Base-by-base conservation (phyloP, 495 filamentous ascomycete genomes). In the Rhypophila decipiens region DNA sequence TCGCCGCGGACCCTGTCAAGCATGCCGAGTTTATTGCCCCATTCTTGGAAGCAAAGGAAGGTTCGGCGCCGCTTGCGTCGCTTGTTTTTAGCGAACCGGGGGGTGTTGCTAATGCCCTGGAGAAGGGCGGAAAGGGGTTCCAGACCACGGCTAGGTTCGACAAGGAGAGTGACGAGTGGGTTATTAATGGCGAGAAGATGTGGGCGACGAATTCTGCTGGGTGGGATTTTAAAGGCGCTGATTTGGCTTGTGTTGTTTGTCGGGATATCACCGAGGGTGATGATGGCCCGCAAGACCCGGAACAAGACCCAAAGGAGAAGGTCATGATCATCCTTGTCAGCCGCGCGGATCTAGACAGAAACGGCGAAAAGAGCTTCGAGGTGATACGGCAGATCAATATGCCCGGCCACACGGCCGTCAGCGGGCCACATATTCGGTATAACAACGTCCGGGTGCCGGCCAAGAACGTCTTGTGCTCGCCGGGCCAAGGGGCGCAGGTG, bases 161-260 rank as follows among this genome's bases (percentile, higher is more conserved):
- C n/a, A 53, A 55, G n/a, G 74, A 78, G 18, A 74, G 73, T 10
- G 68, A 76, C 24, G 67, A 76, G 34, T 78, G 72, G 72, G 57
- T 79, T 17, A 60, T 79, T 22, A 73, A 73, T 55, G 77, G 77
- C n/a, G 73, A 77, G 41, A 79, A 78, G 68, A 70, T 73, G 46
- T 79, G 75, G 73, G 74, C 75, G 24, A 75, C 74, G n/a, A 79
- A 78, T 49, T 65, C 61, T 44, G 67, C 65, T 2, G 76, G 75
- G 19, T 79, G 75, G 74, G 75, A 78, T 44, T 63, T 65, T 43
- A 55, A 61, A 45, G 76, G 76, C 8, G 70, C 71, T n/a, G 73
- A 75, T 19, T 58, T 80, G 4, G 67, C 69, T 39, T 78, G 75
- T 47, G 69, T 78, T 7, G 73, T 77, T 11, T 79, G 75, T 52